Base-by-base conservation (phyloP, 768 basidiomycete species). In the Suillus lakei region DNA sequence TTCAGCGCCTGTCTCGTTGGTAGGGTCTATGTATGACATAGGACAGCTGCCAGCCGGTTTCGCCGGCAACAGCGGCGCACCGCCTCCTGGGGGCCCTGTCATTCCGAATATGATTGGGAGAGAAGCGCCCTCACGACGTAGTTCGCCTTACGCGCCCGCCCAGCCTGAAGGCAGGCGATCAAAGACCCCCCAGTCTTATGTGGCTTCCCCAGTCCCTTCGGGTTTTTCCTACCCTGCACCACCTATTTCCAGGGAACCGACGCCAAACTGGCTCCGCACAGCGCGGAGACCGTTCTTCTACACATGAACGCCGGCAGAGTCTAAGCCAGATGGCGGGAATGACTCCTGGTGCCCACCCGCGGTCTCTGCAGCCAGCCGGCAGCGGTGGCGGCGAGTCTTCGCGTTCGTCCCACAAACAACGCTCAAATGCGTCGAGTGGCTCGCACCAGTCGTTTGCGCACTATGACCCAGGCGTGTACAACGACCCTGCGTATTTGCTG, bases 221-320 rank as follows among this genome's bases (percentile, higher is more conserved):
- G 75, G 71, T 0, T 30, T 75, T 44, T 66, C 67, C 3, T 77
- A 77, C 36, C 73, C 76, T 8, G 71, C 63, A 0, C 75, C 75
- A 39, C 77, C 76, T 16, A 61, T 77, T 50, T 67, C 72, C 21
- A 76, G 76, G 28, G 70, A 71, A 0, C 67, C 69, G n/a, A 18
- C 62, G 5, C 72, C 66, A 60, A 66, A 55, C 3, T n/a, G 62
- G 48, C 16, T 60, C 60, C 0, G 50, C 56, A 1, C 32, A 23
- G 2, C n/a, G 34, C 1, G 68, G 68, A 30, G 56, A 68, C 7
- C 69, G 76, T 21, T 63, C 62, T 26, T 70, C 76, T 44, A 65
- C 68, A 5, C 77, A 78, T 5, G 67, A 70, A 2, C 75, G 69
- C 5, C 75, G 72, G 7, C 68, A 71, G 18, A 76, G 76, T 53